These are phyloP conservation scores for Citrullus mucosospermus DNA, from an alignment of 306 rosid genomes.

Conservation along the genomic window DNA sequence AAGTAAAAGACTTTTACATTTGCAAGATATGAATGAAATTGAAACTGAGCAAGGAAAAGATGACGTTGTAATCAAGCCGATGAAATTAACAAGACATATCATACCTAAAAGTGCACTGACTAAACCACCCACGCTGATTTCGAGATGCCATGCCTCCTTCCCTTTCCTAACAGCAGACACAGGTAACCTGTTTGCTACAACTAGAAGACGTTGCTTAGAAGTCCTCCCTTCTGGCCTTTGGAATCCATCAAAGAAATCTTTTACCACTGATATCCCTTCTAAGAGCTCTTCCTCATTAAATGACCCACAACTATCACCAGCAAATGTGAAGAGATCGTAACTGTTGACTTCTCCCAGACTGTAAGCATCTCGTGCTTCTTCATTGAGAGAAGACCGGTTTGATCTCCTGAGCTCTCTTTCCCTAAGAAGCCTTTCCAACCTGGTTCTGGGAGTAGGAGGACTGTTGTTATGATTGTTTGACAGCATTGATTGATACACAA, in stretches of 20 bases:
- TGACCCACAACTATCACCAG: conserved; percentile 20
- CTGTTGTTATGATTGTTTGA: conserved; percentile 53
- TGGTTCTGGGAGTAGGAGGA: conserved; percentile 62
- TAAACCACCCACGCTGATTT: conserved; percentile 83
- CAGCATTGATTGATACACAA: conserved; percentile 27
- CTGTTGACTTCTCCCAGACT: conserved; percentile 29
- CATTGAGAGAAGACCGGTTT: conserved; percentile 20
- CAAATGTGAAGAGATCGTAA: conserved; percentile 18
- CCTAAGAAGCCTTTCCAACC: conserved; percentile 87
- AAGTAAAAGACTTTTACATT: background rate
- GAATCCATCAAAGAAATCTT: conserved; percentile 25
- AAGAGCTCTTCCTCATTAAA: conserved; percentile 36
- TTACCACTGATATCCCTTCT: conserved; percentile 25
- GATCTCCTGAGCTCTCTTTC: conserved; percentile 83
- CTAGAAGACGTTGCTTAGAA: conserved; percentile 61
- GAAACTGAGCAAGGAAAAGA: background rate
- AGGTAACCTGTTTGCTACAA: conserved; percentile 89
- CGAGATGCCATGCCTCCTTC: conserved; percentile 73
- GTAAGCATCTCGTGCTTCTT: conserved; percentile 37
- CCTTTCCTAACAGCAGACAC: conserved; percentile 84
- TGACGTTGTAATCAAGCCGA: background rate
- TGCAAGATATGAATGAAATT: background rate
- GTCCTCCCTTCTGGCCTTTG: conserved; percentile 46
- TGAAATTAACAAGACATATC: background rate
- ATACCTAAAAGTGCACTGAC: conserved; percentile 96